Evolutionary conservation across 495 filamentous ascomycete species (phyloP), one percentile per base, ranked within the genome.

Genomic region (Acidiella bohemica): DNA sequence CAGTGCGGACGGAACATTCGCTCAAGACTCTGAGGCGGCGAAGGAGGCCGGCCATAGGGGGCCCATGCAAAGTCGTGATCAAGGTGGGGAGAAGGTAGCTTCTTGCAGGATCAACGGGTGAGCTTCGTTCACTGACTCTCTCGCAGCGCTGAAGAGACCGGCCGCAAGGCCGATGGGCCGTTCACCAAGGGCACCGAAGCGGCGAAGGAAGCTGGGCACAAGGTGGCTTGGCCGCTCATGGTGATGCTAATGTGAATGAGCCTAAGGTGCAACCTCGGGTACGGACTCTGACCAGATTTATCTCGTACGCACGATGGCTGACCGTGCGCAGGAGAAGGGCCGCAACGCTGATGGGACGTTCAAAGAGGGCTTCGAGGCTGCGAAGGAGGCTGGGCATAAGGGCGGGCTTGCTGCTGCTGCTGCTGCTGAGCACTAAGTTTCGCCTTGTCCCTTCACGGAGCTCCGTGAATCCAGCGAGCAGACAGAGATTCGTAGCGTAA

Each of bases 1-100:
- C 31, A 42, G 34, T 22, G 19, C 39, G 11, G 49, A 52, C 31
- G 45, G 49, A 13, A 52, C 53, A 8, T 50, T 53, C 44, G 30
- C 32, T 16, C 33, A 32, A 11, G 51, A 40, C 19, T 44, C 42
- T 2, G 47, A 49, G 23, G 52, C 46, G 9, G 51, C 47, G 6
- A 46, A 34, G 32, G 46, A 32, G 17, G 51, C 51, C 10, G 53
- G 51, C 10, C 36, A 44, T 7, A 46, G 39, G 32, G 51, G 42
- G 7, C 46, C 46, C n/a, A 27, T 27, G 25, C 25, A 27, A 7
- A 27, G 25, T 27, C 21, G 39, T 12, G 42, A 39, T 14, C 4
- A 46, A 25, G 36, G 36, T 26, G 28, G 27, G 42, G 36, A n/a
- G 5, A 46, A 25, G 36, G 36, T 26, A 21, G 27, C 27, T 5